Evolutionary conservation across 495 filamentous ascomycete species (phyloP).

Genomic region (Tuber aestivum): DNA sequence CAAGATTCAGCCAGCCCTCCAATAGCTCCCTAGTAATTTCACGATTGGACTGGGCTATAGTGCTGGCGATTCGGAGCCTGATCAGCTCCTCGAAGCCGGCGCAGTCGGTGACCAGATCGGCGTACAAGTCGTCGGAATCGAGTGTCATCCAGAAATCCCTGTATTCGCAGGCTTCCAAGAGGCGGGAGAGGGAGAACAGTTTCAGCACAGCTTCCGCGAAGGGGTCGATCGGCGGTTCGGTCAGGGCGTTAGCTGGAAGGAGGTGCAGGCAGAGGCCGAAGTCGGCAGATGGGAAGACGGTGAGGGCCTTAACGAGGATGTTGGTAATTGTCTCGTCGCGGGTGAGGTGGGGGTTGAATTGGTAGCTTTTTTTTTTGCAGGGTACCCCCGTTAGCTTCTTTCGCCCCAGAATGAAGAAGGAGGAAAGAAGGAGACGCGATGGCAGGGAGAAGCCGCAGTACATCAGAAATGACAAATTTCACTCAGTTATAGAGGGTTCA

Average conservation of each 20-base stretch:
- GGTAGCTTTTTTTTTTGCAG: conserved; percentile 61
- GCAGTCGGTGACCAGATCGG: conserved; percentile 89
- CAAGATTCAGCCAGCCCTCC: conserved; percentile 80
- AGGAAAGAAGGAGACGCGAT: conserved; percentile 1
- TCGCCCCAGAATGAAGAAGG: background rate
- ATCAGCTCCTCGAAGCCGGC: conserved; percentile 95
- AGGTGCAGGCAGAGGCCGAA: conserved; percentile 91
- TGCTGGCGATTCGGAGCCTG: conserved; percentile 81
- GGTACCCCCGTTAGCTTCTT: background rate
- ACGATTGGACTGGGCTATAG: conserved; percentile 79
- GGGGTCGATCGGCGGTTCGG: conserved; percentile 47
- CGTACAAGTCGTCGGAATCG: conserved; percentile 91
- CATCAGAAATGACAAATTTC: conserved; percentile 27
- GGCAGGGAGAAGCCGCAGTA: background rate
- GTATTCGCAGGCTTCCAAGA: conserved; percentile 82
- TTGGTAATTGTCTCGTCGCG: conserved; percentile 96
- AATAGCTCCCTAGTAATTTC: conserved; percentile 69
- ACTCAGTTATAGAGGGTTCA: conserved; percentile 47
- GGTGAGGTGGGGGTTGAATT: conserved; percentile 98
- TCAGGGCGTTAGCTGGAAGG: conserved; percentile 70
- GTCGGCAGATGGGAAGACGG: conserved; percentile 92
- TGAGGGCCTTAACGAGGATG: conserved; percentile 95
- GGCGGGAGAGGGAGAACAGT: conserved; percentile 71
- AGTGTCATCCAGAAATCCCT: conserved; percentile 86
- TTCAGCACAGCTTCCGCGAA: conserved; percentile 85